Evolutionary conservation across 441 rosid species (phyloP), one percentile per base, ranked within the genome.

Genomic region (Syzygium syzygioides): DNA sequence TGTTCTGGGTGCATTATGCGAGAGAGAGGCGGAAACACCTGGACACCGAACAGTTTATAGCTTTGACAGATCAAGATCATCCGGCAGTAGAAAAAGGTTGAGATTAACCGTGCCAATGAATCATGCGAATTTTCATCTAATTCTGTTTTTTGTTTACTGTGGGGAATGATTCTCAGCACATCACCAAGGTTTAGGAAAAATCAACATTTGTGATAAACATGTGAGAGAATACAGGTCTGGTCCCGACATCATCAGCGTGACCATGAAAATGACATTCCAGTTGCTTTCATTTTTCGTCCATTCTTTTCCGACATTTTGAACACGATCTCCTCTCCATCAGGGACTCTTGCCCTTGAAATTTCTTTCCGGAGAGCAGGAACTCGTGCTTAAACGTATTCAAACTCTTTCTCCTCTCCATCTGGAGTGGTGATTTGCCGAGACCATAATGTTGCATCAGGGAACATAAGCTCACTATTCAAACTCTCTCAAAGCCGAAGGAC

Each of bases 1-100:
- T 93, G 85, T 93, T 94, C 88, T 95, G 97, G 97, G 50, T 92
- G 55, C 85, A 91, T 55, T 92, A 92, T 88, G 94, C 91, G 50
- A 91, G 95, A 87, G 93, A 93, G 86, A 91, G 91, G 79, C 87
- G 84, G 66, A 92, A 92, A 76, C 90, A 91, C 57, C 88, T 87
- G 23, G 88, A 52, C 48, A n/a, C 90, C 52, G 92, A 92, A 79
- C 90, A 87, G 34, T 55, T 86, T 3, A 62, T 76, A 62, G n/a
- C 19, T 57, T 55, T 83, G 32, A 85, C 89, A 9, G 30, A 83
- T 17, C 80, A 66, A 18, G 71, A 90, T 25, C 13, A n/a, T 48
- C 4, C 55, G 41, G 56, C 15, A 34, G 54, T 37, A 41, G 52
- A 37, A 45, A 6, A 6, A 13, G 28, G 83, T 71, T n/a, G 9